phyloP scores from a whole-genome alignment of 2,329 filamentous ascomycete genomes.

The Epichloe aotearoae region DNA sequence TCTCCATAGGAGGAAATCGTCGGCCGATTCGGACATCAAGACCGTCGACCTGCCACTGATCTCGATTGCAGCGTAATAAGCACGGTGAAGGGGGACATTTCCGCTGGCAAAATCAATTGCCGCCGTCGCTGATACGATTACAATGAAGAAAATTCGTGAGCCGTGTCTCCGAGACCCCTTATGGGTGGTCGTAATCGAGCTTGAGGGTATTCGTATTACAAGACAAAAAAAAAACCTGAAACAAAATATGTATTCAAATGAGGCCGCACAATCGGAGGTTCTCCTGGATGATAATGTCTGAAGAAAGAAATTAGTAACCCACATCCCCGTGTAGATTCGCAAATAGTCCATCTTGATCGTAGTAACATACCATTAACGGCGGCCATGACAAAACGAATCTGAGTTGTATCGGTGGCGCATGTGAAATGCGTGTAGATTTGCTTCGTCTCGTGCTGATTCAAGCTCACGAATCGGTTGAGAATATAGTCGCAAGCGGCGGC shows the following conservation, averaged over 20 bases:
- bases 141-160: constrained; percentile 22
- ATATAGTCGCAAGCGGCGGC: constrained; percentile 96
- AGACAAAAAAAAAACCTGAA: constrained; percentile 14
- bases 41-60: neutral
- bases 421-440: constrained; percentile 99
- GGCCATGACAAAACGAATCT: constrained; percentile 99
- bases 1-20: neutral
- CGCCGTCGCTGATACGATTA: constrained; percentile 17
- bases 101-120: neutral
- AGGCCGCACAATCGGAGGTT: constrained; percentile 94
- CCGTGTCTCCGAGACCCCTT: constrained; percentile 24
- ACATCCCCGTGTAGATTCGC: too few relatives aligned
- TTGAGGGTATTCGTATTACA: constrained; percentile 29
- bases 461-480: constrained; percentile 90
- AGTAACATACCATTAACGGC: constrained; percentile 77
- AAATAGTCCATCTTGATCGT: neutral
- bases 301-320: constrained; percentile 26
- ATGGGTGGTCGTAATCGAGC: constrained; percentile 26
- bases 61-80: neutral
- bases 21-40: neutral
- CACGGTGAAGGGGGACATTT: neutral
- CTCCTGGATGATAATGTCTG: constrained; percentile 99
- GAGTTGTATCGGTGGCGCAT: constrained; percentile 94
- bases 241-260: constrained; percentile 51
- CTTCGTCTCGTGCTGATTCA: constrained; percentile 99